These are phyloP conservation scores for Aspergillus brasiliensis DNA, from an alignment of 2,329 filamentous ascomycete genomes.

Conservation along the genomic window DNA sequence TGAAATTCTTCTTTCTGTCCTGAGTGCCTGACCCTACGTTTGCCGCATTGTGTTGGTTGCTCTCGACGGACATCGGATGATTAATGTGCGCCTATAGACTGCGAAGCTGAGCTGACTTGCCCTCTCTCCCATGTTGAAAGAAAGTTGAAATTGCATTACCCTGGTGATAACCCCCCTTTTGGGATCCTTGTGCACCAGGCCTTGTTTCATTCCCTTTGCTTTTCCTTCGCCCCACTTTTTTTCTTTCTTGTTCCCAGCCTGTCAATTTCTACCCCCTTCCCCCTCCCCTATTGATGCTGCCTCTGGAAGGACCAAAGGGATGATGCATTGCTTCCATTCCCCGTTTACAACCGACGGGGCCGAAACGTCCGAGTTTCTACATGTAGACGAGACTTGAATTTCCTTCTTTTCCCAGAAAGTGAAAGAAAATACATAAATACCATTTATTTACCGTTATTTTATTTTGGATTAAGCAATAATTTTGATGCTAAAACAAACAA, in stretches of 20 bases:
- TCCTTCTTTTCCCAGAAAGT: background rate
- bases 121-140: background rate
- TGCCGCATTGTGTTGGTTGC: background rate
- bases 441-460: background rate
- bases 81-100: slow-evolving; percentile 4
- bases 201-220: slow-evolving; percentile 1
- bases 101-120: background rate
- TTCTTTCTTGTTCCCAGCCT: background rate
- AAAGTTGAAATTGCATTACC: slow-evolving; percentile 5
- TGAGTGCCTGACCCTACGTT: background rate
- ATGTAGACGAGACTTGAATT: slow-evolving; percentile 10
- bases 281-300: background rate
- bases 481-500: too few species aligned
- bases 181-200: background rate
- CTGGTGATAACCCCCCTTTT: background rate
- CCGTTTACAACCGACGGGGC: background rate
- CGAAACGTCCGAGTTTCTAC: slow-evolving; percentile 2
- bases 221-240: background rate
- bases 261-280: background rate
- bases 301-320: slow-evolving; percentile 10
- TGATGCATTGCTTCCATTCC: slow-evolving; percentile 4
- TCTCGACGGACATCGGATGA: background rate
- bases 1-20: background rate
- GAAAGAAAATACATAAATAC: background rate
- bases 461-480: background rate